Conservation (phyloP, 139 green algal genomes). For the Coelastrella sp. region DNA sequence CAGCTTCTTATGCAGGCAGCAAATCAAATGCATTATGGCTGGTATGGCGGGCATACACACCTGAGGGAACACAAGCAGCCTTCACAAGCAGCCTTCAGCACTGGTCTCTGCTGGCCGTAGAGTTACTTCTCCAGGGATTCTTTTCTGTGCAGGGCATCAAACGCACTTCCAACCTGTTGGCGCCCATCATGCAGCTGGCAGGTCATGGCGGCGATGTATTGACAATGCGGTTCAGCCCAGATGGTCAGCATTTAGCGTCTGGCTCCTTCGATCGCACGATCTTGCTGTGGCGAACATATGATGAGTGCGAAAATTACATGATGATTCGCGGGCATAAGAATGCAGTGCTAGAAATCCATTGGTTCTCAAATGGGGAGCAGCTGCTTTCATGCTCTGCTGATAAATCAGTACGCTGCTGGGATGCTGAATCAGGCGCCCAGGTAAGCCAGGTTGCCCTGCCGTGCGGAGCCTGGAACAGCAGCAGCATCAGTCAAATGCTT, state of each 20-base stretch:
- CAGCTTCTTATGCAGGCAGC: background rate
- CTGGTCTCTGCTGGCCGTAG: background rate
- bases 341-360: conserved; percentile 90
- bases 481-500: too few relatives aligned
- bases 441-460: background rate
- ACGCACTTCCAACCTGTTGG: conserved; percentile 65
- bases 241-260: conserved; percentile 83
- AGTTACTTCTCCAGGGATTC: background rate
- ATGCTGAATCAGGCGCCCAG: conserved; percentile 71
- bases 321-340: conserved; percentile 95
- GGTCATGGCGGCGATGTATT: conserved; percentile 90
- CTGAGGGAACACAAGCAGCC: background rate
- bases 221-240: conserved; percentile 85
- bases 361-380: conserved; percentile 85
- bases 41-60: background rate
- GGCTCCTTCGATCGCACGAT: conserved; percentile 87
- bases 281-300: conserved; percentile 90
- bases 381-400: conserved; percentile 89
- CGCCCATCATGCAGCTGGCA: conserved; percentile 89
- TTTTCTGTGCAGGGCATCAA: conserved; percentile 51
- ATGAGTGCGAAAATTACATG: conserved; percentile 94
- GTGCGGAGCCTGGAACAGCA: too few relatives aligned
- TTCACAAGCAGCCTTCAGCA: background rate
- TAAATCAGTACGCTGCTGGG: conserved; percentile 87
- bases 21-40: background rate